Evolutionary conservation across 2,329 filamentous ascomycete genomes (phyloP), one percentile per base, ranked within the genome.

Genomic region (Pezicula radicicola): DNA sequence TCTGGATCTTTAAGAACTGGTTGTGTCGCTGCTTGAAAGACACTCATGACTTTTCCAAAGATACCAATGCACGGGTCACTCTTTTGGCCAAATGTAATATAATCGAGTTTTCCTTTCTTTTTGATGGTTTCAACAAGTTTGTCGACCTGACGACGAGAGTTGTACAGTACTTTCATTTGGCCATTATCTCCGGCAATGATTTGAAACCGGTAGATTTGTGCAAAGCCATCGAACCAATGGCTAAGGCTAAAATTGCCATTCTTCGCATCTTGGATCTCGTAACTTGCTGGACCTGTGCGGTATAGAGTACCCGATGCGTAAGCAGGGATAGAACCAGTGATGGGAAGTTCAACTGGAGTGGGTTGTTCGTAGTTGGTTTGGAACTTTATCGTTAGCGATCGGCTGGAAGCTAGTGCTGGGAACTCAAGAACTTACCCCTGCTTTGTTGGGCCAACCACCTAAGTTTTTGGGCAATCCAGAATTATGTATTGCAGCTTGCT

Each of bases 251-350:
- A 51, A 6, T 41, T 25, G 15, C 37, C 35, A 13, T 41, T 19
- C 2, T 21, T 15, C 6, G 41, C 18, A 33, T 18, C 40, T 25
- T 21, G 10, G 4, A 49, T 43, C 41, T 54, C 44, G 18, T 51
- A 49, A 19, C 45, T 36, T 1, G 88, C 87, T 0, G 89, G 88
- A 0, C 90, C 90, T 0, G 87, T 91, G 18, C 89, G 80, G 66
- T 87, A 93, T 1, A 94, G 75, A 1, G 79, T 75, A 1, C 90
- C 90, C 2, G 87, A 83, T 3, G 83, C 83, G 74, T 88, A 93
- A 1, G 75, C 53, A 1, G 89, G 89, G 47, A 95, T 90, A 0
- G 68, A 66, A 9, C 90, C 90, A 33, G 72, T 75, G 6, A 92
- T 76, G 0, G 64, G 60, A 13, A 93, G 76, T 46, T 84, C 73